Evolutionary conservation across 345 rosid species (phyloP).

Genomic region (Garcia nutans): DNA sequence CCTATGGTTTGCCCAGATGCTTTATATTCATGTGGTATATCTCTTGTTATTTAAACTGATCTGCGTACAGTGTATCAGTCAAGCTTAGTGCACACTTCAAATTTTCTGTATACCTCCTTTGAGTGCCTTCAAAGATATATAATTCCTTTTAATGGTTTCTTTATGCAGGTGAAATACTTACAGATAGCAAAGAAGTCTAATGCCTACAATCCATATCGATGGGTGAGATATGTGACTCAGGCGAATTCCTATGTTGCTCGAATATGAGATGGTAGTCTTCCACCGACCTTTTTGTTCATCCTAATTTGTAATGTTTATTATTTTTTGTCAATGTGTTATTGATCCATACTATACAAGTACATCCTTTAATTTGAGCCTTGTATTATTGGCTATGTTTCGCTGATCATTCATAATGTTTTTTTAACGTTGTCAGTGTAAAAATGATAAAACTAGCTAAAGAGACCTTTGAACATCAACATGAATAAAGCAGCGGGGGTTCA

Average conservation of each 20-base stretch:
- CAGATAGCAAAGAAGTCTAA: constrained; percentile 94
- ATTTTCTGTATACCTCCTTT: background rate
- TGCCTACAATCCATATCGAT: constrained; percentile 80
- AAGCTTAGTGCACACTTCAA: background rate
- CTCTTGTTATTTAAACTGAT: background rate
- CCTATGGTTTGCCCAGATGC: no score
- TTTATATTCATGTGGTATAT: background rate
- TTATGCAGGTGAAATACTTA: constrained; percentile 90
- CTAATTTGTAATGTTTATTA: background rate
- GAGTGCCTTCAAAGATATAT: constrained; percentile 1
- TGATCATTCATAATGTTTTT: background rate
- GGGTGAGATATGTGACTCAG: constrained; percentile 99
- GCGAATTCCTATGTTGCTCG: constrained; percentile 98
- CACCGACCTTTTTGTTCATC: background rate
- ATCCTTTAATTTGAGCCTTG: background rate
- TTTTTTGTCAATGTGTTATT: background rate
- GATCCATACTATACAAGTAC: background rate
- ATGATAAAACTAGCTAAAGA: background rate
- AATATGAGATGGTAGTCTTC: constrained; percentile 19
- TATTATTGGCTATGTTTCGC: background rate
- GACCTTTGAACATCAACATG: background rate
- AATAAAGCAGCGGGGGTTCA: background rate
- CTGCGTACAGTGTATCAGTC: no score
- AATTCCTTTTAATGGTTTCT: background rate
- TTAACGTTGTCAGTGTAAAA: background rate